Conservation (phyloP, 1,139 yeast species). For the Geotrichum histeridarum region DNA sequence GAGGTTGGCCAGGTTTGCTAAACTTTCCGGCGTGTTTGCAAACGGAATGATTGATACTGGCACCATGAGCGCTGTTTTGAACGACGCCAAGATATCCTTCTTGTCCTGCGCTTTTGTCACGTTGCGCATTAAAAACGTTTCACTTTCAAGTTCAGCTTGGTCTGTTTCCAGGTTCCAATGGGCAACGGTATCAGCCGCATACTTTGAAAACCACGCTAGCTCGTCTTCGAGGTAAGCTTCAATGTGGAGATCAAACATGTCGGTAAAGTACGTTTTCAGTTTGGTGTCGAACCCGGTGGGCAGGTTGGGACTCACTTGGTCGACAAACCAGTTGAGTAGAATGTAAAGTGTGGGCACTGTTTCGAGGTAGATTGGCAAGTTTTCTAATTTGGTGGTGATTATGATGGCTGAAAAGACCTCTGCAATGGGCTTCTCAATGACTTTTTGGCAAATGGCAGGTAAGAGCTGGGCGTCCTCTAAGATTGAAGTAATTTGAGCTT, state of each 20-base stretch:
- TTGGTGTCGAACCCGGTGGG: constrained; percentile 27
- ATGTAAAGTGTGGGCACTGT: constrained; percentile 17
- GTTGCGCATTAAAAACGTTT: constrained; percentile 41
- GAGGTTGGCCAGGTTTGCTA: neutral
- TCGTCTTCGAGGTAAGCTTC: constrained; percentile 11
- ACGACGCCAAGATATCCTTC: constrained; percentile 48
- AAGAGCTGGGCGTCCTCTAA: constrained; percentile 24
- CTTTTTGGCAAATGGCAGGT: constrained; percentile 31
- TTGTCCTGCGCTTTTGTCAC: constrained; percentile 42
- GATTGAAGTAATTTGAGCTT: constrained; percentile 39
- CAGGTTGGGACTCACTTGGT: constrained; percentile 14
- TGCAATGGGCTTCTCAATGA: constrained; percentile 36
- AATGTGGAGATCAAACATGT: constrained; percentile 5
- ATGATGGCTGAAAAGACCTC: constrained; percentile 32
- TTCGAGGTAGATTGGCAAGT: constrained; percentile 16
- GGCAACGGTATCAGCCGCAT: constrained; percentile 32
- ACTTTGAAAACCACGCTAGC: constrained; percentile 22
- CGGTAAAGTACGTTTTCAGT: constrained; percentile 5
- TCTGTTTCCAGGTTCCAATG: constrained; percentile 36
- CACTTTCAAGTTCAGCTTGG: constrained; percentile 39
- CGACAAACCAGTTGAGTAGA: constrained; percentile 15
- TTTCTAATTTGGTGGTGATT: constrained; percentile 17
- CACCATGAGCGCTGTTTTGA: constrained; percentile 43
- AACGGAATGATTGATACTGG: constrained; percentile 33
- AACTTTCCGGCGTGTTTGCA: neutral